Conservation (phyloP, 2,329 filamentous ascomycete genomes). For the Paecilomyces formosus region DNA sequence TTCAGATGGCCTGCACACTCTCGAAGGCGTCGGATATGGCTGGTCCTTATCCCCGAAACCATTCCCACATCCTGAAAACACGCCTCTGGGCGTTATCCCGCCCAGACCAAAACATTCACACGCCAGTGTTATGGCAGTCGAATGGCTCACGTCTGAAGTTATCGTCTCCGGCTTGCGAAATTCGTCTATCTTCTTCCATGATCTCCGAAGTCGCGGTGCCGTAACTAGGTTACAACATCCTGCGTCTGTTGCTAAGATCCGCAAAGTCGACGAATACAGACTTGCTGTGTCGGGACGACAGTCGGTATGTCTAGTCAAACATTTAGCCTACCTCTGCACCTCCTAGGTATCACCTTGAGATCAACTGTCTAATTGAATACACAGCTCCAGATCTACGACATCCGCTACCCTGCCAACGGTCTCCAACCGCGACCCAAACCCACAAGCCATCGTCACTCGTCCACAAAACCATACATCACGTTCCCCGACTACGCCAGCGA, state of each 20-base stretch:
- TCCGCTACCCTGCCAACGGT: slow-evolving; percentile 25
- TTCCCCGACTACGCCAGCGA: slow-evolving; percentile 24
- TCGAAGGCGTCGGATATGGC: slow-evolving; percentile 19
- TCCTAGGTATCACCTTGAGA: not conserved
- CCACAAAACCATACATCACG: slow-evolving; percentile 26
- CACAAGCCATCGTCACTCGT: slow-evolving; percentile 16
- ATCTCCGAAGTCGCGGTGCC: slow-evolving; percentile 25
- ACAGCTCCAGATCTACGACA: slow-evolving; percentile 36
- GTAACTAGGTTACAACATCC: slow-evolving; percentile 26
- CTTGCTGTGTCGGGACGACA: slow-evolving; percentile 26
- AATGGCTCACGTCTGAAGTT: slow-evolving; percentile 30
- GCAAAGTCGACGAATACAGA: slow-evolving; percentile 26
- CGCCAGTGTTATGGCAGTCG: slow-evolving; percentile 24
- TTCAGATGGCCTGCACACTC: slow-evolving; percentile 26
- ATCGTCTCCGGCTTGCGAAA: slow-evolving; percentile 29
- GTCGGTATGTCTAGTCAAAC: slow-evolving; percentile 16
- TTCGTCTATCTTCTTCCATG: slow-evolving; percentile 27
- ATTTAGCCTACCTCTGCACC: not conserved
- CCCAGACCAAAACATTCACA: slow-evolving; percentile 16
- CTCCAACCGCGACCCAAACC: slow-evolving; percentile 21
- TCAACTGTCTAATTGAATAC: not conserved
- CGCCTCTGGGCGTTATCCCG: slow-evolving; percentile 8
- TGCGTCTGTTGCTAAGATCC: slow-evolving; percentile 26
- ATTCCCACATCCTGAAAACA: slow-evolving; percentile 12
- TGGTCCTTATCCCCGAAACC: slow-evolving; percentile 23